These are phyloP conservation scores for Sarocladium kiliense DNA, from an alignment of 2,329 filamentous ascomycete species.

Conservation along the genomic window DNA sequence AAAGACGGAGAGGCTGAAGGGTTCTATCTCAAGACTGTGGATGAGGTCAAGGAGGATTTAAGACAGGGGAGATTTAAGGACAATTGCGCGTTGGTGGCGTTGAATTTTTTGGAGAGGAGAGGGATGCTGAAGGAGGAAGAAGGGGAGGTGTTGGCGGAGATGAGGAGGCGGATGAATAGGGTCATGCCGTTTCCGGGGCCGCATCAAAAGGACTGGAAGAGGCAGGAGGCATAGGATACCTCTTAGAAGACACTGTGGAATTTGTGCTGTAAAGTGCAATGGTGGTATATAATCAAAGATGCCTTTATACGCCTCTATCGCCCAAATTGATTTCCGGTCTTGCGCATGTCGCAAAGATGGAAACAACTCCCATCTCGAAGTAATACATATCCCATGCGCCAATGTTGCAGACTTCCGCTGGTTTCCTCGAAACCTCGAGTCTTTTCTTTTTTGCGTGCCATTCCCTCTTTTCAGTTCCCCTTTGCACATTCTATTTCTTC, in stretches of 20 bases:
- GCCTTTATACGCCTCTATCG: constrained; percentile 6
- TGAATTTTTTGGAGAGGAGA: constrained; percentile 88
- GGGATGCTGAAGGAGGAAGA: constrained; percentile 74
- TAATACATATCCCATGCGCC: background rate
- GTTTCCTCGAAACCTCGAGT: constrained; percentile 12
- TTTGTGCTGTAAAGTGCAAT: constrained; percentile 9
- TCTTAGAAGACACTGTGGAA: too few species aligned
- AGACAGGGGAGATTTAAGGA: constrained; percentile 78
- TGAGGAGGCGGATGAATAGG: constrained; percentile 70
- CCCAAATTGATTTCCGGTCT: background rate
- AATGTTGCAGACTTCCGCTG: background rate
- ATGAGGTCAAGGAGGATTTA: constrained; percentile 69
- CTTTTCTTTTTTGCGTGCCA: constrained; percentile 11
- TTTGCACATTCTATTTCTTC: constrained; percentile 68
- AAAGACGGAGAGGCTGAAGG: constrained; percentile 85
- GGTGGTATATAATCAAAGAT: constrained; percentile 5
- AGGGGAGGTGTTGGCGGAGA: constrained; percentile 71
- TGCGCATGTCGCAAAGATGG: background rate
- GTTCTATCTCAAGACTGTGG: constrained; percentile 72
- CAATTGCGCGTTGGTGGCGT: constrained; percentile 77
- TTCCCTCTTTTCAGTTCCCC: background rate
- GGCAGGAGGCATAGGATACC: constrained; percentile 4
- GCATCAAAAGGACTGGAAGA: constrained; percentile 35
- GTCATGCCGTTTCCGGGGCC: constrained; percentile 74
- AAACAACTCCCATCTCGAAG: background rate